A percentile compares a stretch with the other conserved stretches of the same genome.
Conservation (phyloP, 208 protist genomes). For the Leishmania arabica region DNA sequence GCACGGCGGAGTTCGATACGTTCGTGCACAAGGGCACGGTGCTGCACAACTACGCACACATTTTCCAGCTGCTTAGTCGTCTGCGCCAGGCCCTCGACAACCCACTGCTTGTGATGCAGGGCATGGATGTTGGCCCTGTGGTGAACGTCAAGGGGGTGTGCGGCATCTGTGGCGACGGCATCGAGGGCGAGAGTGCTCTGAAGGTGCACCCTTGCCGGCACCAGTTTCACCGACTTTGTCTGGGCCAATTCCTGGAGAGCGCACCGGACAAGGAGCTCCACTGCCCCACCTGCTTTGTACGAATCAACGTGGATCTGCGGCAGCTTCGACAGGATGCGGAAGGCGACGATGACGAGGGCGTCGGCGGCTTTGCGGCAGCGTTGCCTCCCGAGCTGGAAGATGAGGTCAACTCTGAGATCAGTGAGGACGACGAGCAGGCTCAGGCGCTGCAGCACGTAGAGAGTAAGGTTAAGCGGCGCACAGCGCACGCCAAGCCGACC, state of each 20-base stretch:
- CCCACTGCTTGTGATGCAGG: constrained; percentile 81
- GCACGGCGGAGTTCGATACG: constrained; percentile 87
- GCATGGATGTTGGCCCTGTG: constrained; percentile 67
- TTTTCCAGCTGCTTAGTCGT: constrained; percentile 93
- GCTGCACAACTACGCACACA: constrained; percentile 95
- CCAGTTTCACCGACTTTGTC: constrained; percentile 84
- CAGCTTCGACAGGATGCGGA: constrained; percentile 58
- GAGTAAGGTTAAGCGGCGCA: not conserved
- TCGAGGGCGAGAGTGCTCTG: constrained; percentile 54
- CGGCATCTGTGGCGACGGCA: constrained; percentile 79
- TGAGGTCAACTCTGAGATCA: constrained; percentile 28
- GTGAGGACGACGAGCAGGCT: constrained; percentile 7
- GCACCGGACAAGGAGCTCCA: constrained; percentile 72
- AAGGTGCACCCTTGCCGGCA: constrained; percentile 81
- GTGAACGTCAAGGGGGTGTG: constrained; percentile 77
- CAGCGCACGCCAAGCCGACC: not conserved
- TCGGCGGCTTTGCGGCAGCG: constrained; percentile 40
- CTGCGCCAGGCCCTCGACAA: constrained; percentile 93
- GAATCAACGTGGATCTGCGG: constrained; percentile 87
- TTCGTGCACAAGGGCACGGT: constrained; percentile 92
- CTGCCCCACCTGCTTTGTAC: constrained; percentile 88
- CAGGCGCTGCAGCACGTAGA: constrained; percentile 12
- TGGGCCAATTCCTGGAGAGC: constrained; percentile 87
- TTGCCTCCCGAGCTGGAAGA: constrained; percentile 76
- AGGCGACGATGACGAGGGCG: constrained; percentile 64